phyloP scores from a whole-genome alignment of 306 rosid genomes.

The Prunus mume region DNA sequence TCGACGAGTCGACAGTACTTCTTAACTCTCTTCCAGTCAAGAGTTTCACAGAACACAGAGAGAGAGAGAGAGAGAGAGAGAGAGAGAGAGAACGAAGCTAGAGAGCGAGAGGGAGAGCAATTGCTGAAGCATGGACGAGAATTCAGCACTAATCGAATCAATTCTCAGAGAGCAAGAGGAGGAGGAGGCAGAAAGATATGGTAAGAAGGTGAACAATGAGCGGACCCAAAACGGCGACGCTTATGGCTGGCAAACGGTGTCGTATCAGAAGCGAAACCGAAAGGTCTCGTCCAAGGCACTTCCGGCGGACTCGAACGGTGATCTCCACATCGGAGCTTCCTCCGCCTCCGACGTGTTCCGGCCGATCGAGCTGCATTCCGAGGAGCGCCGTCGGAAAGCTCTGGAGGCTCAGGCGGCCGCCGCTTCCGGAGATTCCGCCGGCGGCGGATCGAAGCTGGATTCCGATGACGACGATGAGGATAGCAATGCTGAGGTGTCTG shows the following conservation, averaged over 20 bases:
- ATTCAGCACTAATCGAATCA: slow-evolving; percentile 55
- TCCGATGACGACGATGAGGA: slow-evolving; percentile 31
- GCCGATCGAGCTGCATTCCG: slow-evolving; percentile 44
- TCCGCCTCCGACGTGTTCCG: slow-evolving; percentile 37
- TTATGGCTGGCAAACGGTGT: slow-evolving; percentile 55
- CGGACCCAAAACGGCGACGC: slow-evolving; percentile 4
- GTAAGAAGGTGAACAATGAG: not conserved
- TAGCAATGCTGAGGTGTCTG: slow-evolving; percentile 29
- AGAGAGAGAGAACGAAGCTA: not conserved
- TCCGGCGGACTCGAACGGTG: slow-evolving; percentile 3
- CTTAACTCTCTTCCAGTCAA: not conserved
- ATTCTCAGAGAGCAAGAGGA: slow-evolving; percentile 52
- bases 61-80: not conserved
- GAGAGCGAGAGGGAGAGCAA: not conserved
- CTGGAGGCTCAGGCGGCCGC: slow-evolving; percentile 34
- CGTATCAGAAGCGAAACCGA: slow-evolving; percentile 49
- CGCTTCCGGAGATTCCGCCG: not conserved
- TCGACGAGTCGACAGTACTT: not conserved
- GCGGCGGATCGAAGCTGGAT: slow-evolving; percentile 40
- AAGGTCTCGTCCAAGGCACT: slow-evolving; percentile 19
- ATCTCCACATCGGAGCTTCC: slow-evolving; percentile 1
- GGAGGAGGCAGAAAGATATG: slow-evolving; percentile 29
- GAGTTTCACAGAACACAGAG: not conserved
- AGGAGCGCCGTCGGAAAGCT: slow-evolving; percentile 43
- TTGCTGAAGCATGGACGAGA: slow-evolving; percentile 48